Percentiles rank a stretch among this genome's conserved stretches.
Conservation (phyloP, 176 grass and related monocot genomes). For the Alloteropsis semialata region DNA sequence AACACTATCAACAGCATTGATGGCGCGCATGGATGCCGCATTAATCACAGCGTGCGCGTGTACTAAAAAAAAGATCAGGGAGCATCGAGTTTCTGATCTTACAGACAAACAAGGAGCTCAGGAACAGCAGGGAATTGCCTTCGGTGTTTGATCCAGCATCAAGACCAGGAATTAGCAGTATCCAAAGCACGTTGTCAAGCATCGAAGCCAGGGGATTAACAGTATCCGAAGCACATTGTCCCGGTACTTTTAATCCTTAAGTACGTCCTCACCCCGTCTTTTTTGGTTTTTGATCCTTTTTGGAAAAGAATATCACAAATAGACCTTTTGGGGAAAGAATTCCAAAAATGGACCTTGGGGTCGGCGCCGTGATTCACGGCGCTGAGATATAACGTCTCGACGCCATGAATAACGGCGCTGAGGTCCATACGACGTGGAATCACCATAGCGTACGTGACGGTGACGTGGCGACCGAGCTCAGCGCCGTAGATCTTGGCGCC, state of each 20-base stretch:
- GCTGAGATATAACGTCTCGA: no score
- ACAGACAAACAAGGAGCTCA: background rate
- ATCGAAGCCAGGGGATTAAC: slow-evolving; percentile 20
- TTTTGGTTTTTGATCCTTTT: no score
- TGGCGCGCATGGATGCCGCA: slow-evolving; percentile 15
- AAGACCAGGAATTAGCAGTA: slow-evolving; percentile 36
- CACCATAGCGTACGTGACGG: no score
- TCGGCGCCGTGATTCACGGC: no score
- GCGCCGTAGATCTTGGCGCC: no score
- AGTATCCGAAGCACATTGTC: slow-evolving; percentile 32
- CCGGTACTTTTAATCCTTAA: background rate
- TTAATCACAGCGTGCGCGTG: slow-evolving; percentile 37
- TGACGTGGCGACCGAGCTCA: no score
- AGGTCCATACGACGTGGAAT: no score
- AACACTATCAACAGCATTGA: slow-evolving; percentile 31
- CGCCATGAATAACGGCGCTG: no score
- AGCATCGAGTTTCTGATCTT: slow-evolving; percentile 4
- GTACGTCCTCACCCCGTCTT: no score
- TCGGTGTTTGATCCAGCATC: background rate
- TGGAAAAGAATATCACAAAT: no score
- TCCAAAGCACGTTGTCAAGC: slow-evolving; percentile 20
- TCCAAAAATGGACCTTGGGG: no score
- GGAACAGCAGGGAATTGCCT: slow-evolving; percentile 34
- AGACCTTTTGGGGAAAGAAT: no score
- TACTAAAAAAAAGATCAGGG: background rate